Percentiles rank a stretch among this genome's conserved stretches.
These are phyloP conservation scores for Eimeria tenella DNA, from an alignment of 169 alveolate genomes.

Conservation along the genomic window DNA sequence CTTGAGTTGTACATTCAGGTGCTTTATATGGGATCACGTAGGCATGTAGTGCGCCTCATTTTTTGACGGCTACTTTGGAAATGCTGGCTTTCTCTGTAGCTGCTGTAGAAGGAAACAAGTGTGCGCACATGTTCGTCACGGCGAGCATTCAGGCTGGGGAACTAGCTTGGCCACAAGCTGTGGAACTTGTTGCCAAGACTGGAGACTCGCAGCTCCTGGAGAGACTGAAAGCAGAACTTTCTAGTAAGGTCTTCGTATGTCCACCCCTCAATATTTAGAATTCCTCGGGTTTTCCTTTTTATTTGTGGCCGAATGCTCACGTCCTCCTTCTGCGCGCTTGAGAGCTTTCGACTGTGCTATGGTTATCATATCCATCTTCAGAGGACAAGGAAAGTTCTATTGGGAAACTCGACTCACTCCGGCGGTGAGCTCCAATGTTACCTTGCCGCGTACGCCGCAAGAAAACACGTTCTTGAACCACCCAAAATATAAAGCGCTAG, in stretches of 20 bases:
- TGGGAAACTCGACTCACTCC: background rate
- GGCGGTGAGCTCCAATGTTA: background rate
- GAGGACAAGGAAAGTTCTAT: background rate
- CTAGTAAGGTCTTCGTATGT: conserved; percentile 1
- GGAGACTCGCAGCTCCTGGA: background rate
- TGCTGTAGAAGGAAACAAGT: background rate
- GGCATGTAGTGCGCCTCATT: background rate
- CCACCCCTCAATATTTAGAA: too few species aligned
- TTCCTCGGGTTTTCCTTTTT: background rate
- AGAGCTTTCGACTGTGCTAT: background rate
- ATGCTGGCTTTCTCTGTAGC: background rate
- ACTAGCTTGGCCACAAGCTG: conserved; percentile 4
- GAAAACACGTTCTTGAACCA: too few species aligned
- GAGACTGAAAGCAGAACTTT: background rate
- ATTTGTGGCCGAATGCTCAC: background rate
- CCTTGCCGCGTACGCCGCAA: background rate
- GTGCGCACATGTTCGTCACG: background rate
- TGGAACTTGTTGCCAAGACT: background rate
- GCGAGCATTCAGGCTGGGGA: conserved; percentile 1
- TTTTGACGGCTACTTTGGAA: background rate
- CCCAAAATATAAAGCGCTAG: too few species aligned
- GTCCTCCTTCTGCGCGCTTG: background rate
- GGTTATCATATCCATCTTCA: background rate
- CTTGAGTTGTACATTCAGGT: conserved; percentile 39
- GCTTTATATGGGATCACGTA: background rate